These are phyloP conservation scores for Cyclaneusma minus DNA, from an alignment of 2,329 filamentous ascomycete genomes.

Conservation along the genomic window DNA sequence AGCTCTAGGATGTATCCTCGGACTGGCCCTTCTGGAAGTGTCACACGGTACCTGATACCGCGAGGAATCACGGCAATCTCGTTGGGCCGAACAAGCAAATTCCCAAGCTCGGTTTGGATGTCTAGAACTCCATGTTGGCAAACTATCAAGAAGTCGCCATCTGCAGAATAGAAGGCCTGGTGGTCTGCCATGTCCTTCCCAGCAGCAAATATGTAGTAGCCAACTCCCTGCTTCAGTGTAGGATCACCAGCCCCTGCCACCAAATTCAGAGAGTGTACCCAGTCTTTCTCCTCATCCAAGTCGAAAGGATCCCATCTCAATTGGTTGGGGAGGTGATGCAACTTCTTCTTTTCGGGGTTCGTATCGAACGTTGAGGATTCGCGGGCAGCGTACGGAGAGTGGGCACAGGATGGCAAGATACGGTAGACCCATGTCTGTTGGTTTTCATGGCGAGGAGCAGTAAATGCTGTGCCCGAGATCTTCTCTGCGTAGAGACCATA, in stretches of 20 bases:
- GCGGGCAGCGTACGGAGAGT: slow-evolving; percentile 29
- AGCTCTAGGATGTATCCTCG: slow-evolving; percentile 64
- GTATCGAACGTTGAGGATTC: slow-evolving; percentile 28
- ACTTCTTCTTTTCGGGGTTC: slow-evolving; percentile 17
- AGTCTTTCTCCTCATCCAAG: slow-evolving; percentile 51
- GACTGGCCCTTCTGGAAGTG: slow-evolving; percentile 42
- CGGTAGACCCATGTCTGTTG: slow-evolving; percentile 43
- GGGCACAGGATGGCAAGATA: slow-evolving; percentile 36
- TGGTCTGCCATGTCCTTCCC: slow-evolving; percentile 62
- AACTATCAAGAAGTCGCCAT: slow-evolving; percentile 66
- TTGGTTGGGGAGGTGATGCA: slow-evolving; percentile 68
- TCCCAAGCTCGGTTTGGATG: slow-evolving; percentile 64
- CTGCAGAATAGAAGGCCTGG: slow-evolving; percentile 70
- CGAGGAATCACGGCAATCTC: slow-evolving; percentile 66
- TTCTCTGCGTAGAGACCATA: slow-evolving; percentile 56
- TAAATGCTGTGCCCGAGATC: slow-evolving; percentile 41
- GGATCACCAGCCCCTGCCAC: slow-evolving; percentile 70
- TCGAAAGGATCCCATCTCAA: slow-evolving; percentile 70
- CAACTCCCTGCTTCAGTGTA: slow-evolving; percentile 62
- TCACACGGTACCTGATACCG: slow-evolving; percentile 58
- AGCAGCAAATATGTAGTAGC: slow-evolving; percentile 67
- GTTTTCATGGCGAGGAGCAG: slow-evolving; percentile 38
- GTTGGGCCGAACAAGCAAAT: slow-evolving; percentile 58
- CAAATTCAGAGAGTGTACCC: slow-evolving; percentile 47
- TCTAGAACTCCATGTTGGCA: slow-evolving; percentile 60